Evolutionary conservation across 495 filamentous ascomycete genomes (phyloP).

Genomic region (Glonium stellatum): DNA sequence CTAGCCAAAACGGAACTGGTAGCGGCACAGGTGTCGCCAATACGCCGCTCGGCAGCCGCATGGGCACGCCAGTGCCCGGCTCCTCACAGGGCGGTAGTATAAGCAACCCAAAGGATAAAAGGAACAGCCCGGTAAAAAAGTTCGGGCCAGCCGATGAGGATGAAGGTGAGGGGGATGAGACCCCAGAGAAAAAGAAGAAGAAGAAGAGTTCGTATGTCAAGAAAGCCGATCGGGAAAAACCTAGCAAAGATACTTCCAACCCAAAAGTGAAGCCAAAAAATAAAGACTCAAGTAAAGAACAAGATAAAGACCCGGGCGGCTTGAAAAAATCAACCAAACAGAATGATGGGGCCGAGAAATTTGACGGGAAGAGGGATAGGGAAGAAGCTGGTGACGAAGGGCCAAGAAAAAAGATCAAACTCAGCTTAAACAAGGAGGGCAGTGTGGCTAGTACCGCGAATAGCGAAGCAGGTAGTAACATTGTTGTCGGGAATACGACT

Average conservation of each 20-base stretch:
- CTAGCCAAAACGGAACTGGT: constrained; percentile 26
- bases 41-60: constrained; percentile 52
- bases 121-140: constrained; percentile 24
- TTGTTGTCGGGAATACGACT: background rate
- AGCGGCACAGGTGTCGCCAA: constrained; percentile 32
- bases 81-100: constrained; percentile 36
- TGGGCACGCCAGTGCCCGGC: constrained; percentile 51
- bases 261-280: constrained; percentile 24
- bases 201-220: constrained; percentile 31
- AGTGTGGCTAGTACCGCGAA: background rate
- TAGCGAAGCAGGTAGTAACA: background rate
- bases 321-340: background rate
- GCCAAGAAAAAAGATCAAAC: constrained; percentile 27
- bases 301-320: background rate
- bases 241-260: constrained; percentile 9
- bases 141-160: constrained; percentile 30
- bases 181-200: constrained; percentile 47
- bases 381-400: constrained; percentile 21
- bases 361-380: constrained; percentile 24
- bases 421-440: constrained; percentile 6
- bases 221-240: constrained; percentile 25
- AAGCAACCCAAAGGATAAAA: constrained; percentile 45
- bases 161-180: constrained; percentile 45
- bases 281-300: constrained; percentile 9
- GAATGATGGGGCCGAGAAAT: background rate